Evolutionary conservation across 495 filamentous ascomycete genomes (phyloP), one percentile per base, ranked within the genome.

Genomic region (Neurospora discreta): DNA sequence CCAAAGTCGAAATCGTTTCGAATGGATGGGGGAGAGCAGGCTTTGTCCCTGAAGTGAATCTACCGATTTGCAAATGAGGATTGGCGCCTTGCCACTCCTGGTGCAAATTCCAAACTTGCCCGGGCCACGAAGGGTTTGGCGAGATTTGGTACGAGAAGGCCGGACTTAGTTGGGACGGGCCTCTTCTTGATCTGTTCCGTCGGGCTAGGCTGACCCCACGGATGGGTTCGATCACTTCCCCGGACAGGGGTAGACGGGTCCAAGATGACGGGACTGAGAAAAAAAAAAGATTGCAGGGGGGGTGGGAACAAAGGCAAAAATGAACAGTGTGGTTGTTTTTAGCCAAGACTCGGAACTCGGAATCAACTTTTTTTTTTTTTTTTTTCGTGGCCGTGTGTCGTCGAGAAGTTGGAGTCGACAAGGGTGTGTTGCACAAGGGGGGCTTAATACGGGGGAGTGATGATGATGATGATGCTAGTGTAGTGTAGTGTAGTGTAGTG

Each of bases 71-170:
- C 43, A 39, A 70, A 70, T 70, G 69, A 70, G 42, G 69, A 71
- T 70, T 41, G 38, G 11, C 72, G 69, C 39, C 41, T 68, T 72
- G 39, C 71, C 67, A 72, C 67, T 39, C 20, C 65, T 65, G 71
- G 71, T 30, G 65, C 67, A 39, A 39, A 40, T 69, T 69, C 58
- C 71, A 69, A 68, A 70, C 65, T 71, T 68, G 71, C 23, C 73
- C 18, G 23, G 43, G 73, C 71, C 73, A 70, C 69, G 65, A 23
- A 69, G 15, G 38, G 26, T 75, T 74, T 73, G 73, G 69, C 73
- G 73, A 75, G 71, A 75, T 73, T 75, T 73, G 73, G 71, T 58
- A 46, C 39, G 33, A 11, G 46, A 36, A 58, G 46, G 43, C 52
- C 68, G 71, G 39, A 60, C 69, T 73, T 7, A 71, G 67, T 40